Base-by-base conservation (phyloP, 2,329 filamentous ascomycete species). In the Chaetomiaceae sp. region DNA sequence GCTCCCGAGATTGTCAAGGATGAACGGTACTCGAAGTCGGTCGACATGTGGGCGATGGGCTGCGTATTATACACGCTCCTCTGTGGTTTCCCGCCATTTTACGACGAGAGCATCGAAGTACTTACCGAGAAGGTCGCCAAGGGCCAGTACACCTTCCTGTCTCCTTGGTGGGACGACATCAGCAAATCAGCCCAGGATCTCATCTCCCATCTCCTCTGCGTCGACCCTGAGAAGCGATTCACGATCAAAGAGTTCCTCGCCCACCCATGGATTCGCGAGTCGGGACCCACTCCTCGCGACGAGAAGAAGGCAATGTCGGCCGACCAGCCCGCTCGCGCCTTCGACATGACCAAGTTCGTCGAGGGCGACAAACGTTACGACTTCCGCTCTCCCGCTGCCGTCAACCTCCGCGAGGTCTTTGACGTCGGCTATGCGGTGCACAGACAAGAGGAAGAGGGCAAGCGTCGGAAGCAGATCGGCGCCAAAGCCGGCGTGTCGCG, bases 161-260 rank as follows among this genome's bases (percentile, higher is more conserved):
- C 92, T 3, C 93, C 93, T 0, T 99, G 93, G 93, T 99, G 93
- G 93, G 93, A 99, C 60, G 91, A 96, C 52, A 97, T 99, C 55
- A 96, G 92, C 54, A 90, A 93, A 67, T 85, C 89, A 3, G 93
- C 93, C 0, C 89, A 97, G 68, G 92, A 99, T 62, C 75, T 99
- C 9, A 92, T 99, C 51, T 89, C 87, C 4, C 93, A 99, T 68
- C 80, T 99, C 0, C 73, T 99, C 55, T 95, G 89, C 0, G 93
- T 99, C 54, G 90, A 99, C 60, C 93, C 93, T 0, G 89, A 95
- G 55, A 92, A 96, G 75, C 85, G 93, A 16, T 99, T 89, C 70
- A 91, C 89, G 3, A 99, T 99, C 65, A 83, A 81, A 53, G 85
- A 97, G 64, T 99, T 99, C 72, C 75, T 99, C 52, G 80, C 79